Percentiles rank a stretch among this genome's conserved stretches.
These are phyloP conservation scores for Trypanosomatidae sp. DNA, from an alignment of 208 protist species.

Conservation along the genomic window DNA sequence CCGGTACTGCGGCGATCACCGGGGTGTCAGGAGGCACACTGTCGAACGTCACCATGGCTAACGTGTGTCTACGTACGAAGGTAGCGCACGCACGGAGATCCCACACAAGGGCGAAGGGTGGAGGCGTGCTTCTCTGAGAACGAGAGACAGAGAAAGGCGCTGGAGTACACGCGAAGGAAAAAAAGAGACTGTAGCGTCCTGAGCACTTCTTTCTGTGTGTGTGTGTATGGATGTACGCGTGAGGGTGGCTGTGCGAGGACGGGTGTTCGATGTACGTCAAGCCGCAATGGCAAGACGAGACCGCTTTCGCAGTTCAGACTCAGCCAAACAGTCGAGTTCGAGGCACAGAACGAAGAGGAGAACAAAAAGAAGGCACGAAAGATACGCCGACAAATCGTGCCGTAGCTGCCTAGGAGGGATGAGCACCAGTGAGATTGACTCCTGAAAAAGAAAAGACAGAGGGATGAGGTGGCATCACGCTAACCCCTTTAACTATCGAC, in stretches of 20 bases:
- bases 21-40: conserved; percentile 22
- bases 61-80: neutral
- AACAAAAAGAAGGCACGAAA: neutral
- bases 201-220: neutral
- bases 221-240: neutral
- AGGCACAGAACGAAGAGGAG: neutral
- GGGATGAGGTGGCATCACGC: neutral
- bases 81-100: neutral
- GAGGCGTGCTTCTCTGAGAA: neutral
- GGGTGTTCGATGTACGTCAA: neutral
- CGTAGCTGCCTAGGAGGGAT: neutral
- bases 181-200: too few species aligned
- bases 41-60: conserved; percentile 19
- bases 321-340: neutral
- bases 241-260: neutral
- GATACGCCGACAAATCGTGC: neutral
- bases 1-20: conserved; percentile 12
- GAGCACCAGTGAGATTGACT: neutral
- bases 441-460: neutral
- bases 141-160: neutral
- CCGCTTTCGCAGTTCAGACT: neutral
- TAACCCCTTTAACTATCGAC: neutral
- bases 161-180: neutral
- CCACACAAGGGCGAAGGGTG: neutral
- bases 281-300: neutral